Base-by-base conservation (phyloP, 805 yeast species). In the Brettanomyces anomalus region DNA sequence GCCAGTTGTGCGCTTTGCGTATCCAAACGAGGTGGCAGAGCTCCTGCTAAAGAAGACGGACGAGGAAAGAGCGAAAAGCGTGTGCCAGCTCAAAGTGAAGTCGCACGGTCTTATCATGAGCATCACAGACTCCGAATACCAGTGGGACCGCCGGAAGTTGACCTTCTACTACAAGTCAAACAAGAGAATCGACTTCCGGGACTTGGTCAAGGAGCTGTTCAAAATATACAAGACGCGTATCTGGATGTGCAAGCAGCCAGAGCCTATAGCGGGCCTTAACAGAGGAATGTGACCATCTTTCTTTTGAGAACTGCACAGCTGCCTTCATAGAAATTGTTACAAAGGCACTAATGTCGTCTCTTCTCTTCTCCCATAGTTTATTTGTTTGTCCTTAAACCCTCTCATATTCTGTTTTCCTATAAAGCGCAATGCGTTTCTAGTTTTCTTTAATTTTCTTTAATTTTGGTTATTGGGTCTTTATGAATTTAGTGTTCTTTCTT, bases 61-160 rank as follows among this genome's bases (percentile, higher is more conserved):
- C 56, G 94, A 85, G 61, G 79, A 76, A 41, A 76, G 76, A 55
- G 83, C 93, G 2, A 70, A 77, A 45, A 65, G 72, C 34, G 69
- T 80, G 37, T 81, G 90, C 59, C 65, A 73, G 49, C 62, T 74
- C 20, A 75, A 78, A 53, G 74, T 79, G 33, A 68, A 73, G 46
- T 74, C 74, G 21, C 68, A 67, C 46, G 64, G 66, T 8, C 62
- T 76, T 41, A 52, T 52, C 28, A 76, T 85, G 89, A 67, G 62
- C 43, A 72, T 85, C 41, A 70, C 80, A 34, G 93, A 84, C 54
- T 84, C 88, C 2, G 94, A 85, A 62, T 85, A 83, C 62, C 94
- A 85, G 62, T 85, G 85, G 79, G 94, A 85, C 58, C 71, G 89
- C 43, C 72, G 85, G 45, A 85, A 85, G 64, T 73, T 85, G 55